These are phyloP conservation scores for Arxiozyma slooffiae DNA, from an alignment of 1,139 yeast species.

Conservation along the genomic window DNA sequence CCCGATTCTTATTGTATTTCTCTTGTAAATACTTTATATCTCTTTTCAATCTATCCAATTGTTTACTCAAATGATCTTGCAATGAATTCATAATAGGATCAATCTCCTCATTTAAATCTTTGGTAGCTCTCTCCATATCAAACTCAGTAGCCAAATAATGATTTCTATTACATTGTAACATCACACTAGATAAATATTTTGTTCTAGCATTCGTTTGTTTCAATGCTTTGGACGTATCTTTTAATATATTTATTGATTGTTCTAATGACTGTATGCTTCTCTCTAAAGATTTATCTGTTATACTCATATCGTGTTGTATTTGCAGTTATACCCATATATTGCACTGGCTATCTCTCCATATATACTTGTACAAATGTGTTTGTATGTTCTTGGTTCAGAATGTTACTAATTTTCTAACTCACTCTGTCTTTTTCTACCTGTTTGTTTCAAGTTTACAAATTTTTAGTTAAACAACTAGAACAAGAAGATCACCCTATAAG, in stretches of 20 bases:
- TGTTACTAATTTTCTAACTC: no score
- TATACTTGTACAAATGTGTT: no score
- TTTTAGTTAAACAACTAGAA: no score
- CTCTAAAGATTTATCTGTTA: conserved; percentile 20
- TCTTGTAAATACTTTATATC: conserved; percentile 1
- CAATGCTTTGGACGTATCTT: conserved; percentile 15
- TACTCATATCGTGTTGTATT: conserved; percentile 9
- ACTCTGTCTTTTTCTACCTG: no score
- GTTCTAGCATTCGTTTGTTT: conserved; percentile 14
- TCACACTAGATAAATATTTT: conserved; percentile 16
- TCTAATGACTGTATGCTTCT: conserved; percentile 18
- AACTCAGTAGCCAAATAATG: conserved; percentile 34
- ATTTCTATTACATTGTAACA: conserved; percentile 27
- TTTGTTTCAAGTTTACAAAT: no score
- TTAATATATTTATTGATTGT: conserved; percentile 15
- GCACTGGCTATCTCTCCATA: not conserved
- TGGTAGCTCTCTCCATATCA: conserved; percentile 33
- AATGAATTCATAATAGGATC: conserved; percentile 33
- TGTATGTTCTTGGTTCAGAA: no score
- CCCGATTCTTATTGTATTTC: conserved; percentile 26
- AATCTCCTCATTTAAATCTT: conserved; percentile 30
- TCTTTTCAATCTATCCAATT: conserved; percentile 24
- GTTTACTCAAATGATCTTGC: conserved; percentile 27
- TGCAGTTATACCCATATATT: not conserved
- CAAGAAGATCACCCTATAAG: no score